phyloP scores from a whole-genome alignment of 192 early-diverging fungal genomes.

The Kappamyces sp. region DNA sequence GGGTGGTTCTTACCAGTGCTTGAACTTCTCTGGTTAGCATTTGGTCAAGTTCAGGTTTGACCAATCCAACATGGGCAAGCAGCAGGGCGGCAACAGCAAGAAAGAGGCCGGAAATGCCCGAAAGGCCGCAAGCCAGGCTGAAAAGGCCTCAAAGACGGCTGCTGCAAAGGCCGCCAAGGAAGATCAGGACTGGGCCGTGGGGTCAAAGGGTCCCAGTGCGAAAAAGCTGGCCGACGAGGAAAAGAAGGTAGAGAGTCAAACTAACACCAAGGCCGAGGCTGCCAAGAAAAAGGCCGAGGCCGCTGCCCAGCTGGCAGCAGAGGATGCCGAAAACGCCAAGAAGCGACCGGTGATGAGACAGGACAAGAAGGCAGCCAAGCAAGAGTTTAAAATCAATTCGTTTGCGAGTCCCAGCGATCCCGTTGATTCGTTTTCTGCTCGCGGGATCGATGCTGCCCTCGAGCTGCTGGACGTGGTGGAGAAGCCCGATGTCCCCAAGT shows the following conservation, averaged over 20 bases:
- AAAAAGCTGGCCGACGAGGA: conserved; percentile 10
- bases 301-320: conserved; percentile 1
- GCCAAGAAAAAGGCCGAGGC: conserved; percentile 2
- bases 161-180: neutral
- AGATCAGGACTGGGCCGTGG: neutral
- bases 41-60: neutral
- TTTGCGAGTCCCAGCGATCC: too few relatives aligned
- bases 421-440: conserved; percentile 14
- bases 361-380: conserved; percentile 1
- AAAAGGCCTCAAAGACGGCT: neutral
- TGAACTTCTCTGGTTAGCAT: neutral
- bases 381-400: neutral
- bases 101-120: conserved; percentile 3
- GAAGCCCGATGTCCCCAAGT: too few relatives aligned
- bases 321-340: neutral
- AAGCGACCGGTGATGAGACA: too few relatives aligned
- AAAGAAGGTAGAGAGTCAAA: conserved; percentile 1
- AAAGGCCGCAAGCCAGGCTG: conserved; percentile 1
- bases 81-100: conserved; percentile 5
- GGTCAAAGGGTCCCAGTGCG: neutral
- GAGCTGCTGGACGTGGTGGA: conserved; percentile 12
- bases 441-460: conserved; percentile 20
- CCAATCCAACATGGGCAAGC: neutral
- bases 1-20: neutral
- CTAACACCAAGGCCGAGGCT: neutral